Evolutionary conservation across 2,329 filamentous ascomycete genomes (phyloP).

Genomic region (Ustulina deusta): DNA sequence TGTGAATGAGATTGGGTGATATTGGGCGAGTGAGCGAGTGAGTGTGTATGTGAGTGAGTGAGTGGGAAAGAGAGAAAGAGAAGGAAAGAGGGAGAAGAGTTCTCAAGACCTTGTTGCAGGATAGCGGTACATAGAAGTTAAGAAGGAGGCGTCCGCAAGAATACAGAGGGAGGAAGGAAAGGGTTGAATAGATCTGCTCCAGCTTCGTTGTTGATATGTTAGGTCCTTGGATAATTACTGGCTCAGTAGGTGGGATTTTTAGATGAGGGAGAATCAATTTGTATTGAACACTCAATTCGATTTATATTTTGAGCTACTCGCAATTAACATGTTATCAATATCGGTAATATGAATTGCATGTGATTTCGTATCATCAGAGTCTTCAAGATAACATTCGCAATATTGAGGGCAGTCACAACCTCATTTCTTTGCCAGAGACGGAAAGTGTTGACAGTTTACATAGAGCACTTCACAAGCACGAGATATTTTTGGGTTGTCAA

Average conservation of each 20-base stretch:
- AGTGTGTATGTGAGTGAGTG: neutral
- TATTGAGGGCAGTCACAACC: neutral
- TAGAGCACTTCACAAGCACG: neutral
- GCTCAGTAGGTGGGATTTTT: too few relatives aligned
- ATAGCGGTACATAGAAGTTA: neutral
- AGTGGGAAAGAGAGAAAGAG: neutral
- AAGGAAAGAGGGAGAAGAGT: neutral
- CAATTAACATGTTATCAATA: neutral
- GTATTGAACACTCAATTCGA: neutral
- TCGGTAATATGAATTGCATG: too few relatives aligned
- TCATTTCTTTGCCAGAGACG: neutral
- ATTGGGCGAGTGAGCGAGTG: too few relatives aligned
- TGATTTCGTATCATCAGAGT: too few relatives aligned
- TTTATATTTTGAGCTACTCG: neutral
- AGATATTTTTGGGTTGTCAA: conserved; percentile 1
- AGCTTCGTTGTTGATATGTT: too few relatives aligned
- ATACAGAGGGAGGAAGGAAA: too few relatives aligned
- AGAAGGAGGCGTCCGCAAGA: too few relatives aligned
- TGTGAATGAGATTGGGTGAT: neutral
- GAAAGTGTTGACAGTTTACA: neutral
- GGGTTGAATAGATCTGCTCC: too few relatives aligned
- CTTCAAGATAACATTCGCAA: neutral
- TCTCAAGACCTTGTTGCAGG: neutral
- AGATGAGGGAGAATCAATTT: too few relatives aligned
- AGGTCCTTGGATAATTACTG: too few relatives aligned